Conservation (phyloP, 345 rosid genomes). For the Pugionium dolabratum region DNA sequence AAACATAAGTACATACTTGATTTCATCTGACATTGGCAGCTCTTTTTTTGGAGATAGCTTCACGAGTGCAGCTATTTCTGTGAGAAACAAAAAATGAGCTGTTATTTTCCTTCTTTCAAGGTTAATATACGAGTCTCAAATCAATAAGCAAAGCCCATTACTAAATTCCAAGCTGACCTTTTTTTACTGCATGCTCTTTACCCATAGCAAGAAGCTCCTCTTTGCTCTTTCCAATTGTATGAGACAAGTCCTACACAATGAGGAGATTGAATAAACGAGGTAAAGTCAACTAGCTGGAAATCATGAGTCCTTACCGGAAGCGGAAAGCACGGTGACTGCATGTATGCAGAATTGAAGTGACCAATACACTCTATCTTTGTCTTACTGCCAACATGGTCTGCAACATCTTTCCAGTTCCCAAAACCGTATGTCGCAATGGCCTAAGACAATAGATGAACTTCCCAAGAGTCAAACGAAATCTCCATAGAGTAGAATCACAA, state of each 20-base stretch:
- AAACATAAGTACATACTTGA: slow-evolving; percentile 53
- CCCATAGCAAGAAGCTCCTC: slow-evolving; percentile 97
- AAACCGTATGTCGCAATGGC: slow-evolving; percentile 95
- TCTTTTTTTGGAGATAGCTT: slow-evolving; percentile 58
- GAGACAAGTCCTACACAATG: slow-evolving; percentile 71
- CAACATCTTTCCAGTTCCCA: slow-evolving; percentile 94
- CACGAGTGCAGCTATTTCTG: slow-evolving; percentile 52
- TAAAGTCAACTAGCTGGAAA: slow-evolving; percentile 2
- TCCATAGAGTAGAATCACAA: slow-evolving; percentile 17
- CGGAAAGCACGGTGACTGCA: slow-evolving; percentile 84
- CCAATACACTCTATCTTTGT: slow-evolving; percentile 68
- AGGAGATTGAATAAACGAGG: slow-evolving; percentile 22
- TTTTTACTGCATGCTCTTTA: slow-evolving; percentile 50
- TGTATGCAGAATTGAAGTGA: slow-evolving; percentile 75
- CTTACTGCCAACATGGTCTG: slow-evolving; percentile 87
- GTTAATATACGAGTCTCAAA: slow-evolving; percentile 7
- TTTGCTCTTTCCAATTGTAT: slow-evolving; percentile 78
- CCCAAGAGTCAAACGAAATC: slow-evolving; percentile 38
- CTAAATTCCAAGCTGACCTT: slow-evolving; percentile 48
- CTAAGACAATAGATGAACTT: slow-evolving; percentile 45
- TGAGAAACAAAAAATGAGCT: slow-evolving; percentile 26
- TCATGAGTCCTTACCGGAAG: slow-evolving; percentile 63
- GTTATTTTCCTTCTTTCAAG: background rate
- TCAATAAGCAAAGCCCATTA: slow-evolving; percentile 6
- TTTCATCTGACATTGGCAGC: slow-evolving; percentile 47